Evolutionary conservation across 2,329 filamentous ascomycete genomes (phyloP).

Genomic region (Fusarium devonianum): DNA sequence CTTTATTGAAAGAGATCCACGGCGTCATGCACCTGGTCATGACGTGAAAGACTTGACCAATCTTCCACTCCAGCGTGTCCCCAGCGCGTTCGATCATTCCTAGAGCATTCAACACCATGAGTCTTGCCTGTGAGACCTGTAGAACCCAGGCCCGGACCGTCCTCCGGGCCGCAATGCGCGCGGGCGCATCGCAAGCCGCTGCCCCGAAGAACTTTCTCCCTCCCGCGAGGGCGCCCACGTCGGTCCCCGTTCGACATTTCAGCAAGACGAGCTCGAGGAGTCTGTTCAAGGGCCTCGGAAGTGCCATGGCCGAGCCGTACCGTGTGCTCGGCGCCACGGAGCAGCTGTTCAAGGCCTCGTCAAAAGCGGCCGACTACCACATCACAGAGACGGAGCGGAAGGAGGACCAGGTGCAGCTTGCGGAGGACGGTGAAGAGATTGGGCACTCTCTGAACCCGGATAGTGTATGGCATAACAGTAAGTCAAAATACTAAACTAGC

Average conservation of each 20-base stretch:
- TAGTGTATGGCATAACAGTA: constrained; percentile 78
- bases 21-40: constrained; percentile 42
- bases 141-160: constrained; percentile 53
- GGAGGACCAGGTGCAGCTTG: constrained; percentile 71
- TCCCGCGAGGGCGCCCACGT: constrained; percentile 13
- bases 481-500: too few relatives aligned
- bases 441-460: constrained; percentile 55
- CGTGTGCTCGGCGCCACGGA: constrained; percentile 82
- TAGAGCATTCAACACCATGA: constrained; percentile 13
- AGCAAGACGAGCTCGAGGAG: constrained; percentile 45
- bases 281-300: constrained; percentile 47
- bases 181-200: constrained; percentile 40
- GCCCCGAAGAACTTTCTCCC: constrained; percentile 34
- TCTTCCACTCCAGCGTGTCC: constrained; percentile 10
- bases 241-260: constrained; percentile 45
- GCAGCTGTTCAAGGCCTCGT: constrained; percentile 78
- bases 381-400: constrained; percentile 74
- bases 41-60: constrained; percentile 41
- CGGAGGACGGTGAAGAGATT: constrained; percentile 81
- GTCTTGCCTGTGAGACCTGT: constrained; percentile 59
- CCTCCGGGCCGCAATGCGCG: constrained; percentile 46
- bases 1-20: constrained; percentile 35
- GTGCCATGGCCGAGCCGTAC: constrained; percentile 61
- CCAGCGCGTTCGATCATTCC: constrained; percentile 3
- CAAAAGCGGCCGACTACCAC: constrained; percentile 75